phyloP scores from a whole-genome alignment of 345 rosid species.

The Sonneratia alba region DNA sequence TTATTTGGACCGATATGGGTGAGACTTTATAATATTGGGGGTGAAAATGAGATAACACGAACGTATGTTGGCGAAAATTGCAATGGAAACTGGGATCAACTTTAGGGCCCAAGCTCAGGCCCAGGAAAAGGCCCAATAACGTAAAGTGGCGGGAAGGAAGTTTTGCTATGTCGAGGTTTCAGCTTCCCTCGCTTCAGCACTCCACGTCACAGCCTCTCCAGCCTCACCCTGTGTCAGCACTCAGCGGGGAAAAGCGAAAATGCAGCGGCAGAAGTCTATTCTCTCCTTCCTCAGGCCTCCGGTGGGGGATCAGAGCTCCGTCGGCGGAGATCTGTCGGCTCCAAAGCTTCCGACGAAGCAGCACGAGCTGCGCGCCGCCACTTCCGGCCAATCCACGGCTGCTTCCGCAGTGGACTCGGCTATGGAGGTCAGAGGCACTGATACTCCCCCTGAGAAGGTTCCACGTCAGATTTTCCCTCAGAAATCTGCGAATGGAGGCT shows the following conservation, averaged over 20 bases:
- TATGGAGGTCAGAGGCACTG: constrained; percentile 52
- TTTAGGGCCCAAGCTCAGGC: not conserved
- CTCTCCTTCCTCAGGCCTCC: constrained; percentile 60
- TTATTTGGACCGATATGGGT: not conserved
- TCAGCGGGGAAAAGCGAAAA: constrained; percentile 13
- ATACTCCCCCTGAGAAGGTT: constrained; percentile 58
- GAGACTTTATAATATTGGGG: not conserved
- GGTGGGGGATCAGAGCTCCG: constrained; percentile 25
- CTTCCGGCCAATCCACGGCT: constrained; percentile 8
- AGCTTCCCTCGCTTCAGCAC: not conserved
- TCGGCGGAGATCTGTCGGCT: constrained; percentile 18
- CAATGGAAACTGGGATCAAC: not conserved
- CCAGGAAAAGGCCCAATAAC: not conserved
- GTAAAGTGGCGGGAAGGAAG: constrained; percentile 8
- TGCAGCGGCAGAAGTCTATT: constrained; percentile 82
- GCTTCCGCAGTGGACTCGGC: constrained; percentile 14
- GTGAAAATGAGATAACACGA: not conserved
- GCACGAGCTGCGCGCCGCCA: constrained; percentile 10
- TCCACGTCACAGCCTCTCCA: not conserved
- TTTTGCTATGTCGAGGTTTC: not conserved
- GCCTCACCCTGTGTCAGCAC: not conserved
- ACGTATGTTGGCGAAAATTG: not conserved
- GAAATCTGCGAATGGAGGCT: constrained; percentile 22
- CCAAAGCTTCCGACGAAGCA: constrained; percentile 17
- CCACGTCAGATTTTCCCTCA: constrained; percentile 20